Evolutionary conservation across 768 basidiomycete species (phyloP).

Genomic region (Naganishia vishniacii): DNA sequence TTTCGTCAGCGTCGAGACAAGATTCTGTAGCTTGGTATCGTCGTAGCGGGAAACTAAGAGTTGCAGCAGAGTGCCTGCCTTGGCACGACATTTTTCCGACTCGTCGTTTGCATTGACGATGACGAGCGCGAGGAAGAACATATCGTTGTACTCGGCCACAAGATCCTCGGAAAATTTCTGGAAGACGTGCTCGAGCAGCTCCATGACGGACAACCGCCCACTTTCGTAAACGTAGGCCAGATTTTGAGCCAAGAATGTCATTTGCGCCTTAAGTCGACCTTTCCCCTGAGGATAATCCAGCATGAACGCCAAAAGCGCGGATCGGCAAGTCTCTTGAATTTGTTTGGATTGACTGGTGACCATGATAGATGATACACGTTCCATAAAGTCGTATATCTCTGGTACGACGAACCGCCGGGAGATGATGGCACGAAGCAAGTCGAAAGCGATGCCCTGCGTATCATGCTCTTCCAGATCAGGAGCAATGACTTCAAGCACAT

Average conservation of each 20-base stretch:
- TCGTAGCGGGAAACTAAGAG: slow-evolving; percentile 66
- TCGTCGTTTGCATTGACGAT: slow-evolving; percentile 93
- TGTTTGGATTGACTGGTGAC: slow-evolving; percentile 86
- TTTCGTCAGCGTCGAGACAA: slow-evolving; percentile 67
- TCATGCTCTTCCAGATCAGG: slow-evolving; percentile 87
- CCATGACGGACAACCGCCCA: slow-evolving; percentile 88
- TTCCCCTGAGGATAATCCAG: slow-evolving; percentile 96
- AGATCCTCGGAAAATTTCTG: slow-evolving; percentile 73
- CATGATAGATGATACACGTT: slow-evolving; percentile 80
- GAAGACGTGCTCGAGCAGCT: slow-evolving; percentile 76
- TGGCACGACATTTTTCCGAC: slow-evolving; percentile 78
- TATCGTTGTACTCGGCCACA: slow-evolving; percentile 66
- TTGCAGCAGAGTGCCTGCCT: slow-evolving; percentile 78
- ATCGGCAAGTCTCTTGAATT: slow-evolving; percentile 85
- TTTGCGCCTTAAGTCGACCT: slow-evolving; percentile 75
- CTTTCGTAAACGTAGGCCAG: slow-evolving; percentile 83
- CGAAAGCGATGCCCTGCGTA: slow-evolving; percentile 78
- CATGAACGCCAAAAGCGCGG: slow-evolving; percentile 83
- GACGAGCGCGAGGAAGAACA: slow-evolving; percentile 84
- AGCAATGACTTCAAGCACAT: slow-evolving; percentile 73
- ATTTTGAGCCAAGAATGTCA: slow-evolving; percentile 88
- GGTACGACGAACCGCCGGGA: slow-evolving; percentile 85
- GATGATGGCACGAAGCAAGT: slow-evolving; percentile 83
- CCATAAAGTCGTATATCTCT: slow-evolving; percentile 97
- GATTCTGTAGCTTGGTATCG: slow-evolving; percentile 55